Conservation (phyloP, 176 grass and related monocot genomes). For the Avena sativa region DNA sequence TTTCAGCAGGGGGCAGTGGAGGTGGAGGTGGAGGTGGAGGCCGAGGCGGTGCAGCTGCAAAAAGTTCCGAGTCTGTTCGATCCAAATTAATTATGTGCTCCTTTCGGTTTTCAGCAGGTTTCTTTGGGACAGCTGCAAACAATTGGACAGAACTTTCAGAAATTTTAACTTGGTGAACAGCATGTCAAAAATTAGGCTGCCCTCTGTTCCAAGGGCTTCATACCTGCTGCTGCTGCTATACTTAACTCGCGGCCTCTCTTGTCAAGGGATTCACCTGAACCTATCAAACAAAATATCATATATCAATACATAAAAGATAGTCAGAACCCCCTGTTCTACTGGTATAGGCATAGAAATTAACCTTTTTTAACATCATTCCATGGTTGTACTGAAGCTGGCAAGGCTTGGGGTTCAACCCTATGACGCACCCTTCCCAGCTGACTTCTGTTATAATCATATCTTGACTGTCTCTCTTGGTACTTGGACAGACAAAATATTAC, state of each 20-base stretch:
- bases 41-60: constrained; percentile 22
- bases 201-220: not conserved
- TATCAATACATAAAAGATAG: constrained; percentile 16
- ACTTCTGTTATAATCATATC: constrained; percentile 58
- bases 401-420: constrained; percentile 56
- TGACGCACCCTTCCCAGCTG: constrained; percentile 54
- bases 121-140: constrained; percentile 59
- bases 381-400: constrained; percentile 52
- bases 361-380: constrained; percentile 64
- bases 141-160: constrained; percentile 30
- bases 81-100: constrained; percentile 70
- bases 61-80: constrained; percentile 59
- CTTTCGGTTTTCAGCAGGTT: constrained; percentile 57
- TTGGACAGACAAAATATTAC: constrained; percentile 82
- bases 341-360: constrained; percentile 29
- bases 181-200: constrained; percentile 24
- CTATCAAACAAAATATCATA: constrained; percentile 43
- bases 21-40: constrained; percentile 37
- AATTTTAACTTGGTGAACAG: constrained; percentile 13
- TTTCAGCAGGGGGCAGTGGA: constrained; percentile 40
- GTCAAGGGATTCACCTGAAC: constrained; percentile 40
- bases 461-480: constrained; percentile 73
- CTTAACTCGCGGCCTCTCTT: constrained; percentile 43
- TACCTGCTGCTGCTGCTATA: constrained; percentile 63
- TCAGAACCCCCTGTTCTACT: not conserved